Percentiles rank a stretch among this genome's conserved stretches.
Evolutionary conservation across 352 stramenopile genomes (phyloP).

Genomic region (Pythium sukuiense): DNA sequence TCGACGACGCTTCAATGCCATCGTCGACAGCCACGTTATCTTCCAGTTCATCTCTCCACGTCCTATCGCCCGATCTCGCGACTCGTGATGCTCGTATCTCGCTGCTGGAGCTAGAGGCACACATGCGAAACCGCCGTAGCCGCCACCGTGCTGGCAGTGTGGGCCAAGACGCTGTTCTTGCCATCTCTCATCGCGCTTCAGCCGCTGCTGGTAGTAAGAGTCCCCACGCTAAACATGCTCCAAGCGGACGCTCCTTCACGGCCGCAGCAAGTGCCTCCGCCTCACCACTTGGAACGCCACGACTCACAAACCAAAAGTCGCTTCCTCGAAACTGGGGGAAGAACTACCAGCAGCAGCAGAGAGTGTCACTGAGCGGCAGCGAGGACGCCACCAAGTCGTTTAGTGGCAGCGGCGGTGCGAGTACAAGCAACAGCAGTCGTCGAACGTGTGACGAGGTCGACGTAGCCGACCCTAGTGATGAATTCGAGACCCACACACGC

Average conservation of each 20-base stretch:
- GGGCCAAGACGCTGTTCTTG: slow-evolving; percentile 4
- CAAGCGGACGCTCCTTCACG: slow-evolving; percentile 10
- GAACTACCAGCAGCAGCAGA: slow-evolving; percentile 33
- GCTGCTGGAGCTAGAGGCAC: slow-evolving; percentile 55
- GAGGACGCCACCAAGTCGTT: slow-evolving; percentile 15
- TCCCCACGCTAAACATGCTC: slow-evolving; percentile 26
- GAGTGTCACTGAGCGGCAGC: slow-evolving; percentile 21
- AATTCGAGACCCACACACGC: slow-evolving; percentile 34
- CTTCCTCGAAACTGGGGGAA: slow-evolving; percentile 74
- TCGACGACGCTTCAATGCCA: slow-evolving; percentile 25
- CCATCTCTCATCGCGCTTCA: slow-evolving; percentile 5
- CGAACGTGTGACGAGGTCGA: background rate
- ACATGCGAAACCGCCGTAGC: slow-evolving; percentile 46
- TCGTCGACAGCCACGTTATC: slow-evolving; percentile 19
- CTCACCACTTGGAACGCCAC: background rate
- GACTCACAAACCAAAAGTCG: slow-evolving; percentile 35
- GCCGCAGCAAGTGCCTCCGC: background rate
- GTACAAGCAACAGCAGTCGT: slow-evolving; percentile 1
- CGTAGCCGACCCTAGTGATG: slow-evolving; percentile 5
- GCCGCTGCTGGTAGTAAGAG: slow-evolving; percentile 26
- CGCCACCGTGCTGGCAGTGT: slow-evolving; percentile 39
- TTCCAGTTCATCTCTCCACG: slow-evolving; percentile 9
- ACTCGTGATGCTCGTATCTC: slow-evolving; percentile 40
- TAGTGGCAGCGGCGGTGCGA: background rate
- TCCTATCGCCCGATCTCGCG: slow-evolving; percentile 56